phyloP scores from a whole-genome alignment of 2,329 filamentous ascomycete genomes.

The Didymella arachidicola region DNA sequence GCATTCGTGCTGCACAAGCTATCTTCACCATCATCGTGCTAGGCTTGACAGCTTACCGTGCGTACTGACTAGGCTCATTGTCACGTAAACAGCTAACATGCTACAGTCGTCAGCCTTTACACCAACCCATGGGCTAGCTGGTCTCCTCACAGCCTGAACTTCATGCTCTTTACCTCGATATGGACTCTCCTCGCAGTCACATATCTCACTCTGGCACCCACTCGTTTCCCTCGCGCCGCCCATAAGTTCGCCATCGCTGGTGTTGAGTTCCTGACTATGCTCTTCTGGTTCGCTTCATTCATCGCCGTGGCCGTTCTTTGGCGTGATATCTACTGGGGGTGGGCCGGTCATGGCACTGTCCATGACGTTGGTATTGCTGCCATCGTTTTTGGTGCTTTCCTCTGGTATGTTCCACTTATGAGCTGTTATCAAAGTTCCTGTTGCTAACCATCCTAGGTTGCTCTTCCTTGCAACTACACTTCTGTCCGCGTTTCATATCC shows the following conservation, averaged over 20 bases:
- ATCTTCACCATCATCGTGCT: conserved; percentile 78
- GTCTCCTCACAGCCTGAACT: conserved; percentile 69
- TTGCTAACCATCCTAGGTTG: conserved; percentile 51
- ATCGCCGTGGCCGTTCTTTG: conserved; percentile 76
- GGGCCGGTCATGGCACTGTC: conserved; percentile 53
- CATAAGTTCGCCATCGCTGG: conserved; percentile 73
- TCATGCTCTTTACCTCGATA: conserved; percentile 80
- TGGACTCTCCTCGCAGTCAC: conserved; percentile 75
- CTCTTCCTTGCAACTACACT: conserved; percentile 60
- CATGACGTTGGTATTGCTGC: conserved; percentile 70
- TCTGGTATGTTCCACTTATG: conserved; percentile 61
- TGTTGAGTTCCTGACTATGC: conserved; percentile 75
- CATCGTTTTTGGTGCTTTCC: conserved; percentile 72
- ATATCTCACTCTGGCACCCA: conserved; percentile 75
- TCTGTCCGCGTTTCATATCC: conserved; percentile 58
- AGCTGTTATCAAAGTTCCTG: too few species aligned
- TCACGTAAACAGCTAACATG: background rate
- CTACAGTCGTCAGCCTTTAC: conserved; percentile 58
- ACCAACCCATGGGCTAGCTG: conserved; percentile 57
- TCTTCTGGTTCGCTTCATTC: conserved; percentile 92
- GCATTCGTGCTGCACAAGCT: conserved; percentile 72
- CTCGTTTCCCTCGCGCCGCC: conserved; percentile 65
- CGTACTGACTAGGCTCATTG: conserved; percentile 27
- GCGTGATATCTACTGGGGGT: conserved; percentile 57
- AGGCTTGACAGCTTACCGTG: conserved; percentile 78